Evolutionary conservation across 1,284 basidiomycete species (phyloP), one percentile per base, ranked within the genome.

Genomic region (Takashimella tepidaria): DNA sequence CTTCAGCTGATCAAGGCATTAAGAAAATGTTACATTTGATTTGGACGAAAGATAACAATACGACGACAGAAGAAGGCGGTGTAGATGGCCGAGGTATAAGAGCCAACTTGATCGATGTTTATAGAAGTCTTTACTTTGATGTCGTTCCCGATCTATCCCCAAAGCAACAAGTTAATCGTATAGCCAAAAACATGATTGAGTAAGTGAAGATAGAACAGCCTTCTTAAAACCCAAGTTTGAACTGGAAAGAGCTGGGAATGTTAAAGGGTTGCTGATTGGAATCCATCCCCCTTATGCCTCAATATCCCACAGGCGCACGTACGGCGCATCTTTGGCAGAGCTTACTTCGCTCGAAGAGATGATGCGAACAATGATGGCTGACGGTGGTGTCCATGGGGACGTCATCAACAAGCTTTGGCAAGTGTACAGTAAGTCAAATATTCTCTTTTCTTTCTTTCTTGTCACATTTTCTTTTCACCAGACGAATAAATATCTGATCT

Each of bases 151-250:
- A 77, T 55, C 77, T 89, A 62, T 82, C 84, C 21, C 82, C 87
- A 1, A 92, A 92, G 72, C 85, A 86, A 56, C 90, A 97, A 70
- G 82, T 96, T 54, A 92, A 85, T 62, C 81, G 92, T n/a, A 95
- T 98, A 47, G 83, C 93, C n/a, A 92, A 92, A 76, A 97, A 98
- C 72, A 90, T 98, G 84, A 91, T 98, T 50, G 88, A 93, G 92
- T 92, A 53, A 50, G 86, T 79, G n/a, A n/a, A 3, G n/a, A 40
- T 40, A 20, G 37, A 50, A 25, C 13, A 26, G 2, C 45, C 47
- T 12, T 31, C 21, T 22, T n/a, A n/a, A n/a, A n/a, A n/a, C n/a
- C n/a, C n/a, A n/a, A n/a, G n/a, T n/a, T n/a, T n/a, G n/a, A n/a
- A n/a, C n/a, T n/a, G n/a, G n/a, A n/a, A n/a, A n/a, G n/a, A n/a